Evolutionary conservation across 371 early-diverging fungal genomes (phyloP).

Genomic region (Coemansia sp.): DNA sequence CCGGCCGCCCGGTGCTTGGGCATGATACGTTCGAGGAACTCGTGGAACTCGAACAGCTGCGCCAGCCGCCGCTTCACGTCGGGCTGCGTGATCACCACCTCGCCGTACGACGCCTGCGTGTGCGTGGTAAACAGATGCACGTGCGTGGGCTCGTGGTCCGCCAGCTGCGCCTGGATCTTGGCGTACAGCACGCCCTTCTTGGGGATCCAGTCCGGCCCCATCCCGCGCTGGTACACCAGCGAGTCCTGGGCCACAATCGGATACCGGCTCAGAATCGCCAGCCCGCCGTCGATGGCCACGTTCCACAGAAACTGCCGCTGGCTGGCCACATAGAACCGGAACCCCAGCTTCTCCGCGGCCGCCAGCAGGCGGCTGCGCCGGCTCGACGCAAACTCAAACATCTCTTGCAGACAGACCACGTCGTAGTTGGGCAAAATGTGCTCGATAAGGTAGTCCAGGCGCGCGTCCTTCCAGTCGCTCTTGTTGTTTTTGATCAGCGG

Average conservation of each 20-base stretch:
- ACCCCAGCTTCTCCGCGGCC: conserved; percentile 67
- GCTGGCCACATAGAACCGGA: conserved; percentile 56
- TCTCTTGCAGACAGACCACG: conserved; percentile 79
- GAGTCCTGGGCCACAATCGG: conserved; percentile 62
- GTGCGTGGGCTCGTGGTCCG: conserved; percentile 34
- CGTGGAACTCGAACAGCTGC: conserved; percentile 62
- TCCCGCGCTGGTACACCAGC: conserved; percentile 65
- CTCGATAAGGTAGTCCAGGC: conserved; percentile 65
- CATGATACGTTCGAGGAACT: conserved; percentile 59
- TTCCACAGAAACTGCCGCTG: conserved; percentile 62
- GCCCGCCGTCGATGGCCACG: conserved; percentile 75
- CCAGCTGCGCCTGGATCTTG: conserved; percentile 53
- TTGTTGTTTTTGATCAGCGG: conserved; percentile 73
- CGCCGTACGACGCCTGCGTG: conserved; percentile 73
- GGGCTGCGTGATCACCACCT: conserved; percentile 51
- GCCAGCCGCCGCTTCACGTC: conserved; percentile 58
- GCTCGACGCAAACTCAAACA: conserved; percentile 71
- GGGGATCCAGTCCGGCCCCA: conserved; percentile 68
- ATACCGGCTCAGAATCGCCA: conserved; percentile 69
- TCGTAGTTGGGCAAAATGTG: conserved; percentile 68
- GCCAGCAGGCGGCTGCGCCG: conserved; percentile 57
- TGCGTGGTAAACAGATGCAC: conserved; percentile 81
- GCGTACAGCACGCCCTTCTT: conserved; percentile 81
- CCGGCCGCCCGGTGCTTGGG: conserved; percentile 46
- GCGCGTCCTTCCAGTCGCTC: conserved; percentile 73